Evolutionary conservation across 108 stramenopile species (phyloP).

Genomic region (Nitzschia sp.): DNA sequence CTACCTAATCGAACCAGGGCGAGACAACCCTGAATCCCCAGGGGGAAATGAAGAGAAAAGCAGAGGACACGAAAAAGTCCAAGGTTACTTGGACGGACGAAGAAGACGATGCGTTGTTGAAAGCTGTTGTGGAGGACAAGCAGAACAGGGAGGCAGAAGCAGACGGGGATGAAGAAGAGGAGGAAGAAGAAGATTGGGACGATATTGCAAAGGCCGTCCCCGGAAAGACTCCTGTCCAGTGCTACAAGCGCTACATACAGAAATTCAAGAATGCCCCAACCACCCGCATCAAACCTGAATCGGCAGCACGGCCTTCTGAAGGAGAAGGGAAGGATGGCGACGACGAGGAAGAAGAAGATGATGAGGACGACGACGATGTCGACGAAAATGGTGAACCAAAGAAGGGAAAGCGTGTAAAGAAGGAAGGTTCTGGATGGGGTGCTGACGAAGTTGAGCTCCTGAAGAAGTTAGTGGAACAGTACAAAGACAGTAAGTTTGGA

Average conservation of each 20-base stretch:
- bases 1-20: too few species aligned
- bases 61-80: conserved; percentile 31
- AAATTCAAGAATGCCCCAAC: neutral
- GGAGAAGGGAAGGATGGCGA: conserved; percentile 9
- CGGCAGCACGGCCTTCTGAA: conserved; percentile 7
- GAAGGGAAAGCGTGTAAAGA: neutral
- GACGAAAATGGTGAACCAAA: conserved; percentile 8
- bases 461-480: conserved; percentile 62
- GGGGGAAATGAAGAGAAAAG: conserved; percentile 21
- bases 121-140: conserved; percentile 82
- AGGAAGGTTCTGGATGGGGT: conserved; percentile 40
- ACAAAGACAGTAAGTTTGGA: conserved; percentile 59
- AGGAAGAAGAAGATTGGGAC: conserved; percentile 76
- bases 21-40: too few species aligned
- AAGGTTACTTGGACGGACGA: conserved; percentile 70
- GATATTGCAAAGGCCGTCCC: conserved; percentile 60
- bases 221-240: conserved; percentile 74
- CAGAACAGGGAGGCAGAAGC: conserved; percentile 46
- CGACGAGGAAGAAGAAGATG: conserved; percentile 25
- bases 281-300: conserved; percentile 1
- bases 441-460: conserved; percentile 60
- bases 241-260: conserved; percentile 35
- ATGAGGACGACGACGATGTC: conserved; percentile 34
- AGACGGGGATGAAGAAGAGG: conserved; percentile 45
- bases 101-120: conserved; percentile 80